These are phyloP conservation scores for Pterula multifida DNA, from an alignment of 1,284 basidiomycete genomes.

Conservation along the genomic window DNA sequence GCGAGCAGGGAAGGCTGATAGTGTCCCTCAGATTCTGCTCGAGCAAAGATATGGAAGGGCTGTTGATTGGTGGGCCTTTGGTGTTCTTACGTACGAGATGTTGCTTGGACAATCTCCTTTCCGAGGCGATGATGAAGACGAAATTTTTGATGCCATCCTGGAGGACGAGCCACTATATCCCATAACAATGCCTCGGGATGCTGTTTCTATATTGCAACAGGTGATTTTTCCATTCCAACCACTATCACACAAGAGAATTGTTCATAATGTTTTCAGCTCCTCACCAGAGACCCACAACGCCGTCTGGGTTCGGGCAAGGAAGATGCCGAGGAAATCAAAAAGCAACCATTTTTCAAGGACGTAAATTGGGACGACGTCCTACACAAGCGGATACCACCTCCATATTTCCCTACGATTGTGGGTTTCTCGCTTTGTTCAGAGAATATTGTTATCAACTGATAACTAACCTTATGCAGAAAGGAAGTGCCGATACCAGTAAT, in stretches of 20 bases:
- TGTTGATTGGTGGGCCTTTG: constrained; percentile 99
- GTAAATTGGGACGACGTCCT: constrained; percentile 94
- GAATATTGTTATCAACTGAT: constrained; percentile 6
- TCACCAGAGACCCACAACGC: constrained; percentile 87
- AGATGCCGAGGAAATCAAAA: constrained; percentile 97
- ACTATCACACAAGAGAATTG: constrained; percentile 7
- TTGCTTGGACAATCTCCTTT: constrained; percentile 97
- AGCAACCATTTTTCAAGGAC: constrained; percentile 97
- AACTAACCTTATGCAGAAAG: constrained; percentile 35
- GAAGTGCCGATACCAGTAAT: constrained; percentile 74
- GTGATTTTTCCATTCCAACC: constrained; percentile 28
- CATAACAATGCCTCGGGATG: constrained; percentile 99
- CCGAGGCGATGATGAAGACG: constrained; percentile 98
- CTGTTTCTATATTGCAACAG: constrained; percentile 92
- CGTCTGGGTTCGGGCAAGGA: constrained; percentile 90
- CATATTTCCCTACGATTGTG: constrained; percentile 95
- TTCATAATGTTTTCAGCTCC: constrained; percentile 39
- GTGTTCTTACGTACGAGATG: constrained; percentile 99
- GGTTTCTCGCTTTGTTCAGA: constrained; percentile 20
- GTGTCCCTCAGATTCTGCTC: constrained; percentile 71
- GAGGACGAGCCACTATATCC: constrained; percentile 98
- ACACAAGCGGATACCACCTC: constrained; percentile 92
- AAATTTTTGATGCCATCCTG: constrained; percentile 98
- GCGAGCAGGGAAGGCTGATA: too few relatives aligned
- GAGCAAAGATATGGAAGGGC: constrained; percentile 98